Base-by-base conservation (phyloP, 768 basidiomycete species). In the Amanita molliuscula region DNA sequence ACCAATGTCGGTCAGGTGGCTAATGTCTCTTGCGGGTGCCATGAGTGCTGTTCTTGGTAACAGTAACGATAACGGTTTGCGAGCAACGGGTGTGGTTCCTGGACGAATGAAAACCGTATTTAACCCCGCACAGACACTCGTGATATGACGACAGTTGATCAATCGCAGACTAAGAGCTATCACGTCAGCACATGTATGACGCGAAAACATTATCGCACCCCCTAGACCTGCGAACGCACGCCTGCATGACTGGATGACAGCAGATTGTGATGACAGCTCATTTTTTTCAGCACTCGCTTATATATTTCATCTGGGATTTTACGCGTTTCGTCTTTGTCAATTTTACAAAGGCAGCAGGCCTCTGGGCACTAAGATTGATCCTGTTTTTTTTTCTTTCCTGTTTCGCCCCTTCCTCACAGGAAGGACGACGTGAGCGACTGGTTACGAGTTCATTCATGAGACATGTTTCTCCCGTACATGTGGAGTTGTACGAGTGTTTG, bases 1-100 rank as follows among this genome's bases (percentile, higher is more conserved):
- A 9, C 68, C 62, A 47, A 86, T 79, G 52, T 82, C 81, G 3
- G 74, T 16, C 3, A 40, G 31, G 2, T 43, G 31, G 23, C 37
- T 50, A n/a, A 50, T n/a, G 41, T 50, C 41, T 44, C 41, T 50
- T 26, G 41, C 11, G 21, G 3, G 20, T 2, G 28, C 23, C 49
- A 50, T 50, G 31, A 25, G 15, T 48, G 23, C 33, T 18, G 25
- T 20, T 48, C 37, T 23, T 18, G 8, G 48, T 31, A 25, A n/a
- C n/a, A n/a, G n/a, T 28, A 18, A n/a, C n/a, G n/a, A n/a, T n/a
- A n/a, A n/a, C n/a, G 26, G n/a, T n/a, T 13, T 28, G 25, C 23
- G 21, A 15, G 35, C n/a, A 11, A 21, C 9, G 16, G 20, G 18
- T 11, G 37, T 36, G n/a, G 11, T 4, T 8, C 6, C 36, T 1